Conservation (phyloP, 768 basidiomycete genomes). For the Psilocybe cubensis region DNA sequence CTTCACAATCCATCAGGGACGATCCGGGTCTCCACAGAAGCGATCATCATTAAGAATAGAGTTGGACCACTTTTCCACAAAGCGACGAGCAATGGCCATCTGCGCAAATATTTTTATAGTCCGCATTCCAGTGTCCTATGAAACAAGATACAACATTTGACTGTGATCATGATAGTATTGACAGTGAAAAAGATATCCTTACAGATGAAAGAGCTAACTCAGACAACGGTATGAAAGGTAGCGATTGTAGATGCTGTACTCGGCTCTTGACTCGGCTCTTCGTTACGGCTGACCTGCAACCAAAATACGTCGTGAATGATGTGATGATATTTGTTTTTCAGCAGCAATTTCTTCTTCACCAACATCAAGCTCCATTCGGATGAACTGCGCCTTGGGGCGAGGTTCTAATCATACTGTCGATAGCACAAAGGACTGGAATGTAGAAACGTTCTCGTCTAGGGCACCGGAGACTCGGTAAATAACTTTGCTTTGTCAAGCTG, state of each 20-base stretch:
- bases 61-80: neutral
- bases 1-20: slow-evolving; percentile 11
- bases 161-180: slow-evolving; percentile 3
- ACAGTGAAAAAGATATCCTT: neutral
- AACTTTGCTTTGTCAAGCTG: neutral
- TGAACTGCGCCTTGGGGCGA: neutral
- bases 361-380: neutral
- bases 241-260: neutral
- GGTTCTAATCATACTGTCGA: neutral
- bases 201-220: slow-evolving; percentile 3
- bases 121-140: neutral
- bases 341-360: neutral
- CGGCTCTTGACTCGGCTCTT: neutral
- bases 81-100: slow-evolving; percentile 1
- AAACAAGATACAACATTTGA: no score
- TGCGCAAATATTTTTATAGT: neutral
- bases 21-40: slow-evolving; percentile 18
- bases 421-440: neutral
- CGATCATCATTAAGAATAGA: slow-evolving; percentile 14
- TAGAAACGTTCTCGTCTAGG: neutral
- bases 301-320: slow-evolving; percentile 2
- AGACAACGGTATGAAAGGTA: neutral
- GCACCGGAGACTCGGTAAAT: neutral
- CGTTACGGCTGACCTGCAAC: neutral
- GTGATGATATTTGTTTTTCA: neutral